Base-by-base conservation (phyloP, 768 basidiomycete species). In the Macrolepiota fuliginosa region DNA sequence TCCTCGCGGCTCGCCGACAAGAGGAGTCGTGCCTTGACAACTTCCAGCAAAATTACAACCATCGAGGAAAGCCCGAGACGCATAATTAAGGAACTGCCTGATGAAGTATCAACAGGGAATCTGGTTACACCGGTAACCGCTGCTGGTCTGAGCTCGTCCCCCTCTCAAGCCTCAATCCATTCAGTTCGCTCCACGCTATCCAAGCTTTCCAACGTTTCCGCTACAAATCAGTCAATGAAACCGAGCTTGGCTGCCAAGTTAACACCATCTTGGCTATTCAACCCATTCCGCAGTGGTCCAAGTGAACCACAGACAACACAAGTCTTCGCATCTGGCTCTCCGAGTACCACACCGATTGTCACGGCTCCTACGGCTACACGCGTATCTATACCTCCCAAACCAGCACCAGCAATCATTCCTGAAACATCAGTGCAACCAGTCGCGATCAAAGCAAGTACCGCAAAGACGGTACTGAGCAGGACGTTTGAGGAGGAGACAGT, bases 241-340 rank as follows among this genome's bases (percentile, higher is more conserved):
- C 69, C 74, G 2, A 75, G 79, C 1, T 59, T 84, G 0, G 75
- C 80, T 11, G 85, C 89, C 1, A 90, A 86, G 67, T 78, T 91
- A 42, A 77, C 90, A 0, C 83, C 90, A 1, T 80, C 88, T n/a
- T 92, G 91, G 91, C 72, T 92, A 11, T 88, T 91, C 72, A 90
- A 86, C 67, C 83, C 87, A 4, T 92, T 93, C 71, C 78, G 89
- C 36, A 85, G 82, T 61, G 82, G 78, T 0, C 78, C 81, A 6
- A 84, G 81, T 64, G 87, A 90, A 69, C 81, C 88, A 1, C 85
- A 89, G 64, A 86, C 85, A 1, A 81, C 81, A 2, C 73, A 82
- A 13, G 76, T 84, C 4, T 83, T 83, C 29, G 85, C 79, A 2
- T 80, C 83, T 3, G 79, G 81, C 3, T 78, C 76, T 1, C 71